phyloP scores from a whole-genome alignment of 2,329 filamentous ascomycete genomes.

The Arthrobotrys pseudoclavata region DNA sequence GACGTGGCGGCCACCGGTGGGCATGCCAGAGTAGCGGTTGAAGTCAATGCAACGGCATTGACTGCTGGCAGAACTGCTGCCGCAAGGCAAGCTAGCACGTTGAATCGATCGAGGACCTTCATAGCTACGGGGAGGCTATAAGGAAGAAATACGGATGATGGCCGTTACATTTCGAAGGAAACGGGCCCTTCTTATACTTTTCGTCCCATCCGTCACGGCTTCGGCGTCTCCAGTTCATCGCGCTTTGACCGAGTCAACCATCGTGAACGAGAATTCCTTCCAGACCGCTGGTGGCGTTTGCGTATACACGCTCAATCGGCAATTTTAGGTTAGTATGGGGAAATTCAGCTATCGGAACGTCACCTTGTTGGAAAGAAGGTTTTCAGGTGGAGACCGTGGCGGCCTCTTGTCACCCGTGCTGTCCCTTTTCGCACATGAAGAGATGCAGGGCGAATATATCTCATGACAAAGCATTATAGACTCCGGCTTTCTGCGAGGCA shows the following conservation, averaged over 20 bases:
- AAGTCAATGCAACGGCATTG: constrained; percentile 15
- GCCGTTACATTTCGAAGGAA: not conserved
- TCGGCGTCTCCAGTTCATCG: not conserved
- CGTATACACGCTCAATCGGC: constrained; percentile 5
- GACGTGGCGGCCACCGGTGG: constrained; percentile 16
- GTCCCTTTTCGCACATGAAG: constrained; percentile 12
- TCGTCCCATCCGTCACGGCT: not conserved
- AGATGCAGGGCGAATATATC: constrained; percentile 1
- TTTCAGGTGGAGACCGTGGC: constrained; percentile 22
- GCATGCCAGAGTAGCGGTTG: constrained; percentile 9
- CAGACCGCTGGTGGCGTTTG: constrained; percentile 16
- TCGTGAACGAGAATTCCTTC: not conserved
- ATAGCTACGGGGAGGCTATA: constrained; percentile 17
- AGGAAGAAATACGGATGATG: constrained; percentile 8
- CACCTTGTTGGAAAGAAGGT: constrained; percentile 5
- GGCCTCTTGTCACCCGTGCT: constrained; percentile 2
- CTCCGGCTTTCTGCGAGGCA: not conserved
- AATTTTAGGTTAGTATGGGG: constrained; percentile 9
- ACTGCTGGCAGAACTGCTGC: constrained; percentile 17
- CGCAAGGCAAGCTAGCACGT: constrained; percentile 26
- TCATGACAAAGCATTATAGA: not conserved
- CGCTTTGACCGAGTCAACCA: not conserved
- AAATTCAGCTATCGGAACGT: constrained; percentile 12
- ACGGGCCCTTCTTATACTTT: constrained; percentile 9
- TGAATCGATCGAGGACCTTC: constrained; percentile 23